phyloP scores from a whole-genome alignment of 371 early-diverging fungal genomes.

The Mucor irregularis region DNA sequence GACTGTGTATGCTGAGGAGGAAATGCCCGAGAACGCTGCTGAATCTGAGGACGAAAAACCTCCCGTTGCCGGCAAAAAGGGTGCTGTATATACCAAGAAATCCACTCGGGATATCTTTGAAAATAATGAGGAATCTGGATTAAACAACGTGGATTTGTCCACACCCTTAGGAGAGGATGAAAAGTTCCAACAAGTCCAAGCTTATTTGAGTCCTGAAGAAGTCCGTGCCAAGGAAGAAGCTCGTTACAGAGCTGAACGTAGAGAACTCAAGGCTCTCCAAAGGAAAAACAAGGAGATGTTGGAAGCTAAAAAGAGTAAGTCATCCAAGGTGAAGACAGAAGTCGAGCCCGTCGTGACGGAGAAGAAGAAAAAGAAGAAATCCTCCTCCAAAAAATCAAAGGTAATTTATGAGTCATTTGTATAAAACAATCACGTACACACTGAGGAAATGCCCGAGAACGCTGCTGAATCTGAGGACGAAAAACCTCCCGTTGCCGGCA shows the following conservation, averaged over 20 bases:
- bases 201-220: constrained; percentile 68
- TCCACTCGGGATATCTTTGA: constrained; percentile 42
- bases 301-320: constrained; percentile 8
- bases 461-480: constrained; percentile 56
- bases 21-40: constrained; percentile 68
- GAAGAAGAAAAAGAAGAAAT: constrained; percentile 30
- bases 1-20: constrained; percentile 62
- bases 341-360: constrained; percentile 3
- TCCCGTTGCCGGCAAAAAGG: constrained; percentile 6
- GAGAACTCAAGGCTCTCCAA: constrained; percentile 44
- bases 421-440: too few relatives aligned
- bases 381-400: constrained; percentile 9
- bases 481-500: constrained; percentile 20
- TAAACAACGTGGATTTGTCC: constrained; percentile 61
- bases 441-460: constrained; percentile 73
- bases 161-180: constrained; percentile 65
- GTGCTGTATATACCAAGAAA: constrained; percentile 24
- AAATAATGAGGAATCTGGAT: constrained; percentile 31
- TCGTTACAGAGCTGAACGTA: constrained; percentile 39
- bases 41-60: constrained; percentile 51
- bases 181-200: constrained; percentile 56
- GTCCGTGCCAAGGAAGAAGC: constrained; percentile 58
- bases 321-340: constrained; percentile 1
- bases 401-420: neutral
- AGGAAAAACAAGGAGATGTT: constrained; percentile 32